Conservation (phyloP, 257 asterid species). For the Haberlea rhodopensis region DNA sequence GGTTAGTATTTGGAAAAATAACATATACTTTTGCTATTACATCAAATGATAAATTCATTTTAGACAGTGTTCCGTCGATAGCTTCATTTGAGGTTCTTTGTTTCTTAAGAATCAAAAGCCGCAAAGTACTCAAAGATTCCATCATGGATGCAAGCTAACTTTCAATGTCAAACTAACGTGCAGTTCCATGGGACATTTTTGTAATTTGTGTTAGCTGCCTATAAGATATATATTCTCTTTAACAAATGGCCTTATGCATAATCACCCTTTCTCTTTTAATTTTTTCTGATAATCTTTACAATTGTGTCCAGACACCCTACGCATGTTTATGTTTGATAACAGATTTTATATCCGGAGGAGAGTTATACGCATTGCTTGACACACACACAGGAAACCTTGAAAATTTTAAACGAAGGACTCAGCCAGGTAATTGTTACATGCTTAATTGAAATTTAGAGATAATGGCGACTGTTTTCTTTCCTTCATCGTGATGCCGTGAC, state of each 20-base stretch:
- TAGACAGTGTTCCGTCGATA: too few relatives aligned
- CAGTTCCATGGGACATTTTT: background rate
- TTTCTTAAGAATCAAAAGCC: slow-evolving; percentile 1
- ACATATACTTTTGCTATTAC: too few relatives aligned
- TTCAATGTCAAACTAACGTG: too few relatives aligned
- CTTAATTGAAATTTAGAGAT: background rate
- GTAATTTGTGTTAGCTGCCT: slow-evolving; percentile 5
- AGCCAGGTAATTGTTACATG: slow-evolving; percentile 60
- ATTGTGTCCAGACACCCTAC: slow-evolving; percentile 76
- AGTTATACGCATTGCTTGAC: slow-evolving; percentile 88
- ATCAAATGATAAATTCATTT: too few relatives aligned
- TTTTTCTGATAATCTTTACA: slow-evolving; percentile 18
- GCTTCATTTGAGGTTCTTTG: too few relatives aligned
- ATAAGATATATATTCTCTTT: background rate
- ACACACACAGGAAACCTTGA: slow-evolving; percentile 94
- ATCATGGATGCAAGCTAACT: background rate
- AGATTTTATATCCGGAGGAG: slow-evolving; percentile 96
- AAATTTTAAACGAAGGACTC: slow-evolving; percentile 90
- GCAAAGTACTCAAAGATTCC: background rate
- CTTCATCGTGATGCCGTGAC: too few relatives aligned
- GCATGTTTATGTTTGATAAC: slow-evolving; percentile 97
- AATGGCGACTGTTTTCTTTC: too few relatives aligned
- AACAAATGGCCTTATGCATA: slow-evolving; percentile 7
- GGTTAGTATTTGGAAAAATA: too few relatives aligned
- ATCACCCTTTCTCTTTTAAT: slow-evolving; percentile 11